These are phyloP conservation scores for Fusarium lateritium DNA, from an alignment of 2,329 filamentous ascomycete genomes.

Conservation along the genomic window DNA sequence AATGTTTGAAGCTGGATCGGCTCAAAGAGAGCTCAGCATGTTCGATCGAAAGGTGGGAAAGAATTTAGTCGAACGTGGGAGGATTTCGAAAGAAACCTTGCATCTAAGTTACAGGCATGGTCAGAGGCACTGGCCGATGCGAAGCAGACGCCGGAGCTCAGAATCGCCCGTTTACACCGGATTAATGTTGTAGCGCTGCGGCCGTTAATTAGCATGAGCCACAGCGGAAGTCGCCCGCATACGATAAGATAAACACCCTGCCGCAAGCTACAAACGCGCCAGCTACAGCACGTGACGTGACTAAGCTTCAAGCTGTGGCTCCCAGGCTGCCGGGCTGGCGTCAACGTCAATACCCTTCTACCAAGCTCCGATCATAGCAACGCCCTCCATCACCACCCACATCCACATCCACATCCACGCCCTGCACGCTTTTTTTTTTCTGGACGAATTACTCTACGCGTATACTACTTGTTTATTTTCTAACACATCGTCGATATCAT, in stretches of 20 bases:
- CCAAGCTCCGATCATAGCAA: slow-evolving; percentile 46
- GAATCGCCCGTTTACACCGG: slow-evolving; percentile 42
- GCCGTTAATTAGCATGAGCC: slow-evolving; percentile 24
- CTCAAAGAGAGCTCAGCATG: slow-evolving; percentile 47
- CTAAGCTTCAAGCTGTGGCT: slow-evolving; percentile 50
- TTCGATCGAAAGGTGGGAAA: slow-evolving; percentile 25
- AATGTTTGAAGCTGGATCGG: slow-evolving; percentile 15
- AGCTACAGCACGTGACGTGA: slow-evolving; percentile 46
- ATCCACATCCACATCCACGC: slow-evolving; percentile 26
- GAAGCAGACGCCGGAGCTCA: slow-evolving; percentile 39
- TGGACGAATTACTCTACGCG: neutral
- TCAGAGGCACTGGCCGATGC: slow-evolving; percentile 40
- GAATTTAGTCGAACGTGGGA: slow-evolving; percentile 11
- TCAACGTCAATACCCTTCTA: slow-evolving; percentile 52
- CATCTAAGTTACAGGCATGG: slow-evolving; percentile 40
- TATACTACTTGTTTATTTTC: slow-evolving; percentile 8
- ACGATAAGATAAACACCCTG: neutral
- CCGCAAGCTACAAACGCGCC: slow-evolving; percentile 23
- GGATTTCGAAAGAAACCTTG: slow-evolving; percentile 39
- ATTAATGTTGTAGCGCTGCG: slow-evolving; percentile 52
- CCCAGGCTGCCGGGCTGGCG: slow-evolving; percentile 54
- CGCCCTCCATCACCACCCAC: slow-evolving; percentile 36
- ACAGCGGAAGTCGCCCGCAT: slow-evolving; percentile 18
- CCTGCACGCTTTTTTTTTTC: slow-evolving; percentile 8
- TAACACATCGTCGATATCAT: slow-evolving; percentile 64